Evolutionary conservation across 495 filamentous ascomycete genomes (phyloP), one percentile per base, ranked within the genome.

Genomic region (Penicillium canescens): DNA sequence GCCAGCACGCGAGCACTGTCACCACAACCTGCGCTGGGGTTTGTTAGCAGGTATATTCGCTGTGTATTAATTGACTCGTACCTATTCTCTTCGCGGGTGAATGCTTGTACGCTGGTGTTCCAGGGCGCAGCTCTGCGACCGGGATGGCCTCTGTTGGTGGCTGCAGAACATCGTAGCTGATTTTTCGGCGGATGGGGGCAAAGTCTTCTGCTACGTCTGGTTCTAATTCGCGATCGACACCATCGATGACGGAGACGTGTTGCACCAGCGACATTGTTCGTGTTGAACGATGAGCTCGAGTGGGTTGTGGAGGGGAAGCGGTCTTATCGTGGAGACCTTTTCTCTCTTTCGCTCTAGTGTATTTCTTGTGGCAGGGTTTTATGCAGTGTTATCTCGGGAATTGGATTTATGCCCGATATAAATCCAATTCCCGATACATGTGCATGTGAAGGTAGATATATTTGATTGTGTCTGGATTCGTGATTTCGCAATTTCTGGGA

Each of bases 1-100:
- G 71, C 57, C 86, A 83, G 62, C 85, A 87, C 52, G 83, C 82
- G 11, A 86, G 57, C 6, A 85, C 75, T 1, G 84, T 84, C 39
- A 78, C 66, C 14, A 67, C 57, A 1, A 89, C 83, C 69, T 88
- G 86, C 24, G 74, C 82, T 86, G 40, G 5, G 28, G 6, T 7
- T n/a, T 28, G 6, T 42, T 9, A 55, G 42, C 42, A 21, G 10
- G 6, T 42, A 38, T 45, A 38, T 12, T 52, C 68, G 13, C 12
- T 4, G 2, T 20, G 13, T 1, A n/a, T 10, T 16, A 10, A n/a
- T n/a, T 1, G n/a, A 13, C 18, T 13, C 51, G 6, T 48, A 82
- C 82, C 58, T 42, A 79, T 65, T 61, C 84, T 73, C 57, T 74
- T 82, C 20, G 60, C 53, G 24, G 72, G 69, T 5, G 80, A 77